Base-by-base conservation (phyloP, 495 filamentous ascomycete genomes). In the Penicillium roqueforti region DNA sequence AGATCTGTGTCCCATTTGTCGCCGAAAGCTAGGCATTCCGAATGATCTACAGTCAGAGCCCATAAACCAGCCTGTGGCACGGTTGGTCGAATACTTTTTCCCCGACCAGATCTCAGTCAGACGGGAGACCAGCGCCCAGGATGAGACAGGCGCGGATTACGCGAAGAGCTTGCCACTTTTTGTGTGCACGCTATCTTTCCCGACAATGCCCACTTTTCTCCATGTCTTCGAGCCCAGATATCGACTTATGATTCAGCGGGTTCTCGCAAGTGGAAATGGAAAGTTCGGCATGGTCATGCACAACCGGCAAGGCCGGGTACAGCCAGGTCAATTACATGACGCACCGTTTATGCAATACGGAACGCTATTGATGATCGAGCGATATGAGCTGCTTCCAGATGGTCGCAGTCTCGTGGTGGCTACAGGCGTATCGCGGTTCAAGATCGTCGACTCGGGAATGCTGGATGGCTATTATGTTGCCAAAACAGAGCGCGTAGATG, bases 181-280 rank as follows among this genome's bases (percentile, higher is more conserved):
- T 57, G 79, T 95, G 42, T 92, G 87, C 68, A 87, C 89, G 3
- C 70, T 92, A 4, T 80, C 87, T 0, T 92, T 91, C 55, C 92
- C 92, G 11, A 76, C 76, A 0, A 89, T 92, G 83, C 90, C 88
- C 1, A 90, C 86, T 1, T 91, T 91, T 58, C 71, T 97, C 0
- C 87, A 92, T 63, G 80, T 97, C n/a, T 96, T 95, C 66, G 92
- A 97, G 66, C 88, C 90, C 20, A 82, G 89, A 10, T 96, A 96
- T 67, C 83, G 89, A 3, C 77, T 95, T 7, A 92, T 96, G 89
- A 86, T 96, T 19, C 82, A 85, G 42, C 83, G 91, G 23, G 87
- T 84, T 8, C 76, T 92, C 36, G 85, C 89, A 49, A 79, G 60
- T 53, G 83, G 82, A 2, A 80, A 84, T 51, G 70, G 82, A 18